Percentiles rank a stretch among this genome's conserved stretches.
Conservation (phyloP, 495 filamentous ascomycete genomes). For the Parachaetomium inaequale region DNA sequence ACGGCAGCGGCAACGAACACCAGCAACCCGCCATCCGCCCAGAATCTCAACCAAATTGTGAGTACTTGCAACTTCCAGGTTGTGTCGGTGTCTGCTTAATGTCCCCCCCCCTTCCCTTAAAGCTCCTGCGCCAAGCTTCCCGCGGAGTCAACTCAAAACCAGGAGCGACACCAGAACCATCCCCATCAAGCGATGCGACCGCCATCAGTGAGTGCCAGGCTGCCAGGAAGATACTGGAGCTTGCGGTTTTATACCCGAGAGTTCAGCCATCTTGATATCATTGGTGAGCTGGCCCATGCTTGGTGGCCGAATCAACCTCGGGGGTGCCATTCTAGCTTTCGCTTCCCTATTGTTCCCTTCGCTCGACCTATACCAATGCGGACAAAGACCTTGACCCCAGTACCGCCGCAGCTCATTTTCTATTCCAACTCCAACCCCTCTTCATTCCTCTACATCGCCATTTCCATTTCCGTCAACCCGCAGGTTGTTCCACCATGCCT, state of each 20-base stretch:
- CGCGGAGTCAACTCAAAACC: neutral
- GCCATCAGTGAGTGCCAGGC: neutral
- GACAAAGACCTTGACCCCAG: neutral
- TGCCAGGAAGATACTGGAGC: too few species aligned
- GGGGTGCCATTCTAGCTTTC: neutral
- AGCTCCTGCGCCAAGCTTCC: too few species aligned
- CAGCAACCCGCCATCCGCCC: constrained; percentile 60
- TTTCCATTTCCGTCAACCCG: neutral
- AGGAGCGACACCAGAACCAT: neutral
- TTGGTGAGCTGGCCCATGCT: neutral
- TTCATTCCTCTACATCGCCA: neutral
- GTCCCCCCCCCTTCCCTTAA: neutral
- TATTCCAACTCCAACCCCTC: neutral
- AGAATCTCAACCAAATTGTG: constrained; percentile 94
- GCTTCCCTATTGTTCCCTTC: neutral
- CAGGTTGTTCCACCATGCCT: neutral
- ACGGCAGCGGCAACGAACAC: constrained; percentile 34
- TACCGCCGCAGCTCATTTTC: neutral
- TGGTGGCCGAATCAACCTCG: neutral
- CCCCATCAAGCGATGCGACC: neutral
- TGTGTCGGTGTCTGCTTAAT: neutral
- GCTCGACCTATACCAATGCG: neutral
- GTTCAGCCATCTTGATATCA: too few species aligned
- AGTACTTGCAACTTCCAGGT: constrained; percentile 22
- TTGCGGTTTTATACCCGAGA: too few species aligned